These are phyloP conservation scores for Lyophyllum decastes DNA, from an alignment of 768 basidiomycete genomes.

Conservation along the genomic window DNA sequence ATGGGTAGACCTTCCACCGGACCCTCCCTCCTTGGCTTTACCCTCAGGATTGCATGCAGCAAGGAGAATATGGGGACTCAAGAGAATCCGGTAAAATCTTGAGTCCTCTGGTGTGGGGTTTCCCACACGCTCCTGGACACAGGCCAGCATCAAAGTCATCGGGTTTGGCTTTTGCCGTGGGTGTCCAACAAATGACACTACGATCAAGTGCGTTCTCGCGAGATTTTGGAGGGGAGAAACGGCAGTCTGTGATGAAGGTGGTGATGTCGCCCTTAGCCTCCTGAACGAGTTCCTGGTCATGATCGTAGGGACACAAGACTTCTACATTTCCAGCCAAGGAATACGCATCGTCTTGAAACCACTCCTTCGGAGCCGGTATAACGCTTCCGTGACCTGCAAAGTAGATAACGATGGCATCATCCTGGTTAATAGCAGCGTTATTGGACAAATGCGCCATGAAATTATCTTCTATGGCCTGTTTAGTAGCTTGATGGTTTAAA, in stretches of 20 bases:
- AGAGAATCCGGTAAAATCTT: slow-evolving; percentile 45
- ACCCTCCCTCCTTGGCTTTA: slow-evolving; percentile 60
- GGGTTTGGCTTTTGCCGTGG: slow-evolving; percentile 51
- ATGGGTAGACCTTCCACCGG: slow-evolving; percentile 63
- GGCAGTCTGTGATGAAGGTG: slow-evolving; percentile 66
- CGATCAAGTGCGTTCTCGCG: slow-evolving; percentile 43
- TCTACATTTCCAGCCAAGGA: slow-evolving; percentile 41
- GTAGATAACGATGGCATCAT: slow-evolving; percentile 68
- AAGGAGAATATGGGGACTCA: slow-evolving; percentile 51
- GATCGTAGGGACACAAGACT: slow-evolving; percentile 68
- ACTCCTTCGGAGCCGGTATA: slow-evolving; percentile 55
- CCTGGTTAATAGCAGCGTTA: slow-evolving; percentile 57
- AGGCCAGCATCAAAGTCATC: slow-evolving; percentile 58
- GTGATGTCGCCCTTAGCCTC: slow-evolving; percentile 67
- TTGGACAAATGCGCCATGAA: slow-evolving; percentile 66
- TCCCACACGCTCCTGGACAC: slow-evolving; percentile 50
- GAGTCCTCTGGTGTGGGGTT: slow-evolving; percentile 33
- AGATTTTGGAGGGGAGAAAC: slow-evolving; percentile 49
- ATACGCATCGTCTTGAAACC: slow-evolving; percentile 37
- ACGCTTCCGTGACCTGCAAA: slow-evolving; percentile 76
- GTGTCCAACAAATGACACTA: slow-evolving; percentile 57
- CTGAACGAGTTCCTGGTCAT: slow-evolving; percentile 50
- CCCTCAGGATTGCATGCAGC: slow-evolving; percentile 58
- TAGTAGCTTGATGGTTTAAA: slow-evolving; percentile 60
- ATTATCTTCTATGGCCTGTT: slow-evolving; percentile 57